Evolutionary conservation across 1,139 yeast genomes (phyloP), one percentile per base, ranked within the genome.

Genomic region (Magnusiomyces ingens): DNA sequence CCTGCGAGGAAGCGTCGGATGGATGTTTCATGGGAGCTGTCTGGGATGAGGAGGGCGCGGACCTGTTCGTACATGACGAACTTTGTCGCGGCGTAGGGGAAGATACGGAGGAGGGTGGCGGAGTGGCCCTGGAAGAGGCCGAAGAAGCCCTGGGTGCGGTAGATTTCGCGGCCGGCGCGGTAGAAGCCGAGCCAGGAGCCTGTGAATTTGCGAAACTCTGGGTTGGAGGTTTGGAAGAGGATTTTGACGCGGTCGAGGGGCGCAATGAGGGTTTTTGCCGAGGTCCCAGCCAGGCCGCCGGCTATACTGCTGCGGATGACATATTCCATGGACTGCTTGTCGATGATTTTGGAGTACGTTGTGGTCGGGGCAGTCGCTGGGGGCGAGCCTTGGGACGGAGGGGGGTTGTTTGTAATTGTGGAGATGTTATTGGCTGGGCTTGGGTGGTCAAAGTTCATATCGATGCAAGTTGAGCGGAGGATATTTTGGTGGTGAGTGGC

Each of bases 51-150:
- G 1, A 87, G 56, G 13, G 87, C 76, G 58, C 99, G 72, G 52
- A 91, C 81, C 68, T 93, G 99, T 71, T 93, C 99, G 69, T 93
- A 93, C 3, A 95, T 91, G n/a, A 94, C 96, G 68, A 93, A 93
- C 67, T 93, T 94, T 65, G 93, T 87, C 15, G 97, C 96, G 2
- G 99, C 98, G 67, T 93, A 93, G 1, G 99, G 99, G 69, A 93
- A 93, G 8, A 93, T 89, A 57, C 99, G 76, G 46, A 91, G 69
- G 51, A 93, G 73, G 0, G 99, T 93, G 0, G 95, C 96, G 1
- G 95, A 86, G 68, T 93, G 99, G 41, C 99, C 99, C 64, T 91
- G 96, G 67, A 83, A 93, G 55, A 93, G 78, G 1, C 99, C 99
- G 48, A 73, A 59, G 1, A 82, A 52, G n/a, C 99, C 99, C 66